phyloP scores from a whole-genome alignment of 2,329 filamentous ascomycete genomes.

The Lecanoromycetidae sp. region DNA sequence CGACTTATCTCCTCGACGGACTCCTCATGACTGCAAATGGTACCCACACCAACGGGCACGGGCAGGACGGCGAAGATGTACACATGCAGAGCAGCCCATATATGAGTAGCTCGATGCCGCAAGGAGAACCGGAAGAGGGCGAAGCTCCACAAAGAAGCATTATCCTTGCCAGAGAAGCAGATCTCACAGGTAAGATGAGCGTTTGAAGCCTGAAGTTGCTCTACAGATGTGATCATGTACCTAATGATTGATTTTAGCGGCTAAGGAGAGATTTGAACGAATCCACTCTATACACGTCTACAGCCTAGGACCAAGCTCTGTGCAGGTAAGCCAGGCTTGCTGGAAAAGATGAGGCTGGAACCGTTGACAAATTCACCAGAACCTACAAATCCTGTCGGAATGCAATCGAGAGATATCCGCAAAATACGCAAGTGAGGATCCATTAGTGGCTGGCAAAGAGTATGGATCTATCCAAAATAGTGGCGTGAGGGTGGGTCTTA shows the following conservation, averaged over 20 bases:
- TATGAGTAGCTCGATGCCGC: constrained; percentile 55
- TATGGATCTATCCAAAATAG: constrained; percentile 69
- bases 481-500: constrained; percentile 42
- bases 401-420: constrained; percentile 51
- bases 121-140: constrained; percentile 40
- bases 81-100: constrained; percentile 53
- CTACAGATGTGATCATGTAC: background rate
- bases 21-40: constrained; percentile 37
- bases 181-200: constrained; percentile 48
- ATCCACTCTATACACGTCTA: constrained; percentile 77
- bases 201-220: background rate
- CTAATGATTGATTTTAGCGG: constrained; percentile 37
- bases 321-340: constrained; percentile 41
- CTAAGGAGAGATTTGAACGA: constrained; percentile 56
- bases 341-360: background rate
- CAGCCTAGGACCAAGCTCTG: constrained; percentile 59
- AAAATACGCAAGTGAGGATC: constrained; percentile 46
- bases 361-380: constrained; percentile 22
- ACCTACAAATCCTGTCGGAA: constrained; percentile 60
- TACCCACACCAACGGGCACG: constrained; percentile 28
- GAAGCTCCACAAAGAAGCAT: constrained; percentile 46
- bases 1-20: constrained; percentile 82
- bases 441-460: constrained; percentile 44
- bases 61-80: constrained; percentile 52
- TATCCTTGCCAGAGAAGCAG: constrained; percentile 58